phyloP scores from a whole-genome alignment of 2,329 filamentous ascomycete species.

The Cordyceps tenuipes region DNA sequence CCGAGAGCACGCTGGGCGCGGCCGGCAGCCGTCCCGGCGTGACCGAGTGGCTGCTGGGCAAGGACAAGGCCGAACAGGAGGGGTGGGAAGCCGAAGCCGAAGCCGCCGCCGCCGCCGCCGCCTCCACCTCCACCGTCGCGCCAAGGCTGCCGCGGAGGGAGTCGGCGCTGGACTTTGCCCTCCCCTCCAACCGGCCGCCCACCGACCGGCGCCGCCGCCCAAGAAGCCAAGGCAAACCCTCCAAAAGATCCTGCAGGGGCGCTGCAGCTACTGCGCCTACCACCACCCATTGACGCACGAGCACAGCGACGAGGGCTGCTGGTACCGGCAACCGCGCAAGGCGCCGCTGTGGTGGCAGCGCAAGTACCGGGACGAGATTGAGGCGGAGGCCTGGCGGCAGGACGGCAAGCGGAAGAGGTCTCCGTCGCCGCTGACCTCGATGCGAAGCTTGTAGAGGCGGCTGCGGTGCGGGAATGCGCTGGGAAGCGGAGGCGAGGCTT shows the following conservation, averaged over 20 bases:
- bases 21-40: background rate
- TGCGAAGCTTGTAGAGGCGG: background rate
- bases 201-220: background rate
- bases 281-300: background rate
- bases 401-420: background rate
- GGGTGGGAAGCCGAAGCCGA: background rate
- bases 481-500: background rate
- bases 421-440: background rate
- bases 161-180: background rate
- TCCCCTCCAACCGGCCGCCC: background rate
- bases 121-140: background rate
- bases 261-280: background rate
- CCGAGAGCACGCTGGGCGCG: background rate
- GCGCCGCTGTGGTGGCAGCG: background rate
- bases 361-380: background rate
- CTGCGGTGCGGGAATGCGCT: background rate
- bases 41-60: constrained; percentile 4
- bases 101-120: background rate
- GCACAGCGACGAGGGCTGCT: background rate
- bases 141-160: background rate
- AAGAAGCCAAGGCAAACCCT: background rate
- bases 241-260: background rate
- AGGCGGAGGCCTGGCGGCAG: background rate
- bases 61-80: background rate
- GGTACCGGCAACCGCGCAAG: background rate